Base-by-base conservation (phyloP, 1,284 basidiomycete genomes). In the Veloporphyrellus conicus region DNA sequence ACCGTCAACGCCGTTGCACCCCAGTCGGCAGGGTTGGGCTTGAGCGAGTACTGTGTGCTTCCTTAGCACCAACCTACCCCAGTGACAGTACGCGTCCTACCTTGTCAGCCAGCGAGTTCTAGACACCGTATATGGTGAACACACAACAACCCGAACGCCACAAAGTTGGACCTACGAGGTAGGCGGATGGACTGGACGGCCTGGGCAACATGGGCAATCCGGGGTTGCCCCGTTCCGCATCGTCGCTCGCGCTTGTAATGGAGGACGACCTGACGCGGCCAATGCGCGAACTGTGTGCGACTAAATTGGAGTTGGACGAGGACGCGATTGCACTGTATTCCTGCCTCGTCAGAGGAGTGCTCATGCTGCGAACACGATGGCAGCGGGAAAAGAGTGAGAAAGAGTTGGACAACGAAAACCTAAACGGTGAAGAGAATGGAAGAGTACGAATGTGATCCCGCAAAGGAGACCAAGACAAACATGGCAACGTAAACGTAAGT, bases 11-110 rank as follows among this genome's bases (percentile, higher is more conserved):
- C 62, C 10, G 45, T 19, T 6, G 54, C n/a, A 16, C 61, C 64
- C 64, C 64, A 66, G 3, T 66, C 63, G 3, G 63, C 59, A 11
- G 64, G 67, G 45, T 64, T 56, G 3, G 64, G 59, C 11, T 49
- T 51, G 48, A 69, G 53, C 16, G 63, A 49, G 50, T 61, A 68
- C 64, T 69, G 33, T 11, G 11, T 18, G 1, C n/a, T 28, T 29
- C 3, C 31, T 55, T 25, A 58, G 41, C 25, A 27, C 27, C 9
- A n/a, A 41, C 11, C 16, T 8, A 8, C 8, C 16, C 3, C 2
- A 12, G 6, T 1, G 20, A n/a, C 3, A 16, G 11, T 8, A 3
- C 38, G 20, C 23, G 18, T 34, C 36, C 3, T 43, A 57, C 65
- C 60, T 60, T 49, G 47, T 68, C 63, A 2, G 56, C 38, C 23